phyloP scores from a whole-genome alignment of 345 rosid genomes.

The Eucalyptus lansdowneana region DNA sequence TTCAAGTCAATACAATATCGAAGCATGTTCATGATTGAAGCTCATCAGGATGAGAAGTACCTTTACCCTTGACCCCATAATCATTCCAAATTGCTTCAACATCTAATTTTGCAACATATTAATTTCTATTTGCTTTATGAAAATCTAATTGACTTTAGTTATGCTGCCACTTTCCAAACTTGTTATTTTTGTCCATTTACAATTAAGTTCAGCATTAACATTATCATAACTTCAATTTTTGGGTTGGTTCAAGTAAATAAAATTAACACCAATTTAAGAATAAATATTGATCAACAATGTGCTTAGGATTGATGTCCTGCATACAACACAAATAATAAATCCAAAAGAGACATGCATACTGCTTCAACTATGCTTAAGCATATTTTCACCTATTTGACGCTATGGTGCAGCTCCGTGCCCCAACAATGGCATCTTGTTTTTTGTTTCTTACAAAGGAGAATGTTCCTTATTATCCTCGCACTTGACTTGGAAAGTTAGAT shows the following conservation, averaged over 20 bases:
- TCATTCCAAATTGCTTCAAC: neutral
- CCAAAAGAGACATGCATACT: neutral
- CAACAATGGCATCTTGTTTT: neutral
- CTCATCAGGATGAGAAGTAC: neutral
- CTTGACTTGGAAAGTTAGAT: neutral
- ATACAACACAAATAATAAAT: neutral
- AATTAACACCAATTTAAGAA: neutral
- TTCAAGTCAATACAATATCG: neutral
- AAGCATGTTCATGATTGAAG: neutral
- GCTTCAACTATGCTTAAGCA: neutral
- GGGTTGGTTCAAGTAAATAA: neutral
- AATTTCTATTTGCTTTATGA: neutral
- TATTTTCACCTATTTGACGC: neutral
- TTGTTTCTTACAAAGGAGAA: neutral
- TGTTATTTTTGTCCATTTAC: neutral
- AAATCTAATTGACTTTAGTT: neutral
- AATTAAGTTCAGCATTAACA: neutral
- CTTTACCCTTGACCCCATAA: neutral
- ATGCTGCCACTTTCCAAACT: neutral
- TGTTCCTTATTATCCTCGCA: neutral
- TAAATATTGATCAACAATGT: neutral
- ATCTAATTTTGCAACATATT: neutral
- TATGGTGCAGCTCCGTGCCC: neutral
- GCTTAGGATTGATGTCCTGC: neutral
- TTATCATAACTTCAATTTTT: neutral